phyloP scores from a whole-genome alignment of 257 asterid genomes.

The Perilla frutescens region DNA sequence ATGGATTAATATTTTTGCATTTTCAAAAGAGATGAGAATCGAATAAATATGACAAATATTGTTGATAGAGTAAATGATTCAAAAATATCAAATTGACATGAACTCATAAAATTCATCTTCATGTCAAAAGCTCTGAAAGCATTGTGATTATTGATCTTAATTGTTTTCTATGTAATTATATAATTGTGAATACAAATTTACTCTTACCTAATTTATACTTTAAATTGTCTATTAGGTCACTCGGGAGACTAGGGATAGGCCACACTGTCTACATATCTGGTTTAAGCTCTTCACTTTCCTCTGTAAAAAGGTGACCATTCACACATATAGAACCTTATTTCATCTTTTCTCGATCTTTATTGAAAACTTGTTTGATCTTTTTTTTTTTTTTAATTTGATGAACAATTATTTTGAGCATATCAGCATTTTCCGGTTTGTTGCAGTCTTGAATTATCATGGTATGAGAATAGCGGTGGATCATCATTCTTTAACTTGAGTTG shows the following conservation, averaged over 20 bases:
- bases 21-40: background rate
- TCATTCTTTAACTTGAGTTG: conserved; percentile 80
- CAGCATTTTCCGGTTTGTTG: conserved; percentile 18
- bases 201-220: conserved; percentile 3
- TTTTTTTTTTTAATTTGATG: background rate
- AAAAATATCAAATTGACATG: too few species aligned
- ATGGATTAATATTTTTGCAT: background rate
- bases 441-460: conserved; percentile 85
- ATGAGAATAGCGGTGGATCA: conserved; percentile 64
- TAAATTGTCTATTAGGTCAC: conserved; percentile 60
- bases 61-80: too few species aligned
- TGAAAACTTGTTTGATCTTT: background rate
- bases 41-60: background rate
- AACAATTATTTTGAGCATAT: conserved; percentile 13
- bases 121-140: background rate
- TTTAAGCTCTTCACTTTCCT: conserved; percentile 64
- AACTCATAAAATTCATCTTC: background rate
- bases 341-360: background rate
- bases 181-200: background rate
- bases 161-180: background rate
- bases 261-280: conserved; percentile 81
- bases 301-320: conserved; percentile 55
- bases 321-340: conserved; percentile 12
- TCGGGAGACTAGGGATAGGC: conserved; percentile 75
- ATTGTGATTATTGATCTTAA: background rate